Evolutionary conservation across 2,329 filamentous ascomycete species (phyloP).

Genomic region (Ophiostoma angusticollis): DNA sequence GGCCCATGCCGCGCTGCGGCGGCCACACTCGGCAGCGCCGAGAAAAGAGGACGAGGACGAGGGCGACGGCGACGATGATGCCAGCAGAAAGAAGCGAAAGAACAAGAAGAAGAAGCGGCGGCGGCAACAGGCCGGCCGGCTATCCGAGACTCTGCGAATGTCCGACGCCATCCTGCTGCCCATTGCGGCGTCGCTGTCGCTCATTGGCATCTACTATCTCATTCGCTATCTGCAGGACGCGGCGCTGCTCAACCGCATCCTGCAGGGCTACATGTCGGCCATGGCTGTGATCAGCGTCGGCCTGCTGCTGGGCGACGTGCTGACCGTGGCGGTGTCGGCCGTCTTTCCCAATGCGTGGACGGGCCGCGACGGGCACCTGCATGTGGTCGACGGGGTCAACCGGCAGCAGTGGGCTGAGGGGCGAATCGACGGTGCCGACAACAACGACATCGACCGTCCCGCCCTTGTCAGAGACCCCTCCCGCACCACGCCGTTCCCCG

Average conservation of each 20-base stretch:
- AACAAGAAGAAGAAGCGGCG: slow-evolving; percentile 37
- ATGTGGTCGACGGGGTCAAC: slow-evolving; percentile 29
- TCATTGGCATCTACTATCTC: slow-evolving; percentile 68
- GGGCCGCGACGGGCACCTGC: slow-evolving; percentile 27
- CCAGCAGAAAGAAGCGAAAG: slow-evolving; percentile 31
- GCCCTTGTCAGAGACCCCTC: slow-evolving; percentile 18
- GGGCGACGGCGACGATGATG: slow-evolving; percentile 17
- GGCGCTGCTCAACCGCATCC: slow-evolving; percentile 64
- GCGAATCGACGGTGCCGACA: slow-evolving; percentile 11
- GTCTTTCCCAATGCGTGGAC: slow-evolving; percentile 63
- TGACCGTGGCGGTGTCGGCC: slow-evolving; percentile 52
- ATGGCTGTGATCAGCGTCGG: slow-evolving; percentile 68
- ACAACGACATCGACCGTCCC: slow-evolving; percentile 11
- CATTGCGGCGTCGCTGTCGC: slow-evolving; percentile 53
- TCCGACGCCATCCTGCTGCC: no score
- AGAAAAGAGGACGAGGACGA: slow-evolving; percentile 29
- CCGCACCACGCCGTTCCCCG: slow-evolving; percentile 27
- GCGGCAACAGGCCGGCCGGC: slow-evolving; percentile 55
- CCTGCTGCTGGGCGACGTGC: slow-evolving; percentile 57
- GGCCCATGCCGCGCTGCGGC: slow-evolving; percentile 70
- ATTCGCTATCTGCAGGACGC: slow-evolving; percentile 83
- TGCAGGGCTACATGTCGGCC: slow-evolving; percentile 71
- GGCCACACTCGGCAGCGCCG: slow-evolving; percentile 66
- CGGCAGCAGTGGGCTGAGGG: slow-evolving; percentile 23
- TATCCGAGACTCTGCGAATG: slow-evolving; percentile 73